Conservation (phyloP, 768 basidiomycete species). For the Pulveroboletus sp. region DNA sequence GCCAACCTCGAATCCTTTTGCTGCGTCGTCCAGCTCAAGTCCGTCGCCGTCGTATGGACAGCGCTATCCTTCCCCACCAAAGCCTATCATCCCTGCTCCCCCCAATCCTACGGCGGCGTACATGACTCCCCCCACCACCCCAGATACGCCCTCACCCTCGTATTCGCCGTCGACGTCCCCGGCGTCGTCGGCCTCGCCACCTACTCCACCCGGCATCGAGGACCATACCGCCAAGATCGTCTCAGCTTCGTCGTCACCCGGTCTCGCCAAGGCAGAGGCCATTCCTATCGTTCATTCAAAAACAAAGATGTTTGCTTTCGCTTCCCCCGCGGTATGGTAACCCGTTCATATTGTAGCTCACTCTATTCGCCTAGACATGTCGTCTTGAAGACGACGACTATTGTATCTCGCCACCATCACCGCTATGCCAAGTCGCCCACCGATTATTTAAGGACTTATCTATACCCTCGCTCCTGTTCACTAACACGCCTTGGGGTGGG, state of each 20-base stretch:
- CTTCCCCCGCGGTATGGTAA: constrained; percentile 62
- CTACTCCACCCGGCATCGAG: constrained; percentile 53
- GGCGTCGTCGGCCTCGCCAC: constrained; percentile 59
- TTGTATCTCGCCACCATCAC: constrained; percentile 20
- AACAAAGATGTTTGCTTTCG: constrained; percentile 63
- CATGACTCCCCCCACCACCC: constrained; percentile 35
- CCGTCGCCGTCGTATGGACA: constrained; percentile 30
- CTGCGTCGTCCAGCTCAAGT: constrained; percentile 29
- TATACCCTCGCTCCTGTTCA: constrained; percentile 25
- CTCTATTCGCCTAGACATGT: constrained; percentile 21
- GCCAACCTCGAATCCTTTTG: constrained; percentile 30
- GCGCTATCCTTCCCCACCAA: constrained; percentile 32
- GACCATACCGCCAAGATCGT: constrained; percentile 48
- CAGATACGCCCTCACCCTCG: constrained; percentile 55
- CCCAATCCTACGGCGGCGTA: constrained; percentile 17
- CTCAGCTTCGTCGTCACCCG: constrained; percentile 39
- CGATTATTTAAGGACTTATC: constrained; percentile 32
- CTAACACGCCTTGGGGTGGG: constrained; percentile 22
- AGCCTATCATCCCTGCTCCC: constrained; percentile 19
- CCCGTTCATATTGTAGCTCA: constrained; percentile 18
- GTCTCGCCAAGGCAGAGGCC: constrained; percentile 20
- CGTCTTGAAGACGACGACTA: constrained; percentile 31
- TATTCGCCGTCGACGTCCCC: constrained; percentile 54
- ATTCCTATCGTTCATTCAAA: constrained; percentile 39
- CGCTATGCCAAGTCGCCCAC: constrained; percentile 9